Evolutionary conservation across 805 yeast species (phyloP).

Genomic region (Starmerella riodocensis): DNA sequence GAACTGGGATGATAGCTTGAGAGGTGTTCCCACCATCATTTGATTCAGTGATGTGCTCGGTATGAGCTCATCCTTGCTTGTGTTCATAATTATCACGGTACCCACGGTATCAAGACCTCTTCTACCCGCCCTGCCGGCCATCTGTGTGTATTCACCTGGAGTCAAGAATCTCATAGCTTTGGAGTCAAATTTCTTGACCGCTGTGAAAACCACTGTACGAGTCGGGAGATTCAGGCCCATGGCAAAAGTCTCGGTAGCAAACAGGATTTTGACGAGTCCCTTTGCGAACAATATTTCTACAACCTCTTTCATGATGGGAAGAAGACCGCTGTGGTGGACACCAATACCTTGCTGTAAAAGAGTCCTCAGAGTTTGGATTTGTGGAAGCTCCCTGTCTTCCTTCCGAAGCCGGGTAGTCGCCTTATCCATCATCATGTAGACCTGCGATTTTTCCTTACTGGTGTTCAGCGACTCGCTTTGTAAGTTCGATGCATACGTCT

Average conservation of each 20-base stretch:
- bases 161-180: conserved; percentile 61
- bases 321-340: conserved; percentile 86
- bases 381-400: conserved; percentile 90
- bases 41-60: conserved; percentile 47
- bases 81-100: conserved; percentile 82
- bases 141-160: conserved; percentile 96
- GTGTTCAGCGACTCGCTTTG: conserved; percentile 64
- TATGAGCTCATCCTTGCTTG: conserved; percentile 22
- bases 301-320: conserved; percentile 86
- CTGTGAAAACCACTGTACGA: conserved; percentile 84
- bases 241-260: conserved; percentile 97
- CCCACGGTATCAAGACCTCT: conserved; percentile 90
- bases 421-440: conserved; percentile 82
- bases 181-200: conserved; percentile 83
- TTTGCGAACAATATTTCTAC: conserved; percentile 84
- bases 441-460: conserved; percentile 76
- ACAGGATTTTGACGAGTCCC: conserved; percentile 73
- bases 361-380: conserved; percentile 69
- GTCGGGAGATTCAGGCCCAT: conserved; percentile 97
- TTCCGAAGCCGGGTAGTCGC: conserved; percentile 77
- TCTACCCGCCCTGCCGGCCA: conserved; percentile 98
- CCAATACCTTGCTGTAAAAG: conserved; percentile 84
- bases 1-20: conserved; percentile 82
- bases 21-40: conserved; percentile 77
- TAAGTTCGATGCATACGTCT: conserved; percentile 76